phyloP scores from a whole-genome alignment of 78 protist species.

The slime mould (Dictyostelium discoideum) region dicty_2.7 NC_007088.5:4463001-4463500 shows the following conservation, averaged over 20 bases:
- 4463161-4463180: conserved; percentile 21
- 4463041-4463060: conserved; percentile 58
- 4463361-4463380: background rate
- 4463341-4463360: background rate
- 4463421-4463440: background rate
- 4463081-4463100: conserved; percentile 59
- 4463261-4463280: background rate
- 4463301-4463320: background rate
- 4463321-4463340: background rate
- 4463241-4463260: background rate
- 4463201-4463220: background rate
- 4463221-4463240: background rate
- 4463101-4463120: conserved; percentile 45
- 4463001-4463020: conserved; percentile 74
- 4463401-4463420: background rate
- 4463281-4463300: background rate
- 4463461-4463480: background rate
- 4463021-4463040: conserved; percentile 39
- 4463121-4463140: conserved; percentile 28
- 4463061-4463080: conserved; percentile 31
- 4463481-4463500: background rate
- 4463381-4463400: background rate
- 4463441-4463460: background rate
- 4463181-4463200: background rate
- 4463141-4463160: background rate